phyloP scores from a whole-genome alignment of 805 yeast species.

The Candida incommunis region DNA sequence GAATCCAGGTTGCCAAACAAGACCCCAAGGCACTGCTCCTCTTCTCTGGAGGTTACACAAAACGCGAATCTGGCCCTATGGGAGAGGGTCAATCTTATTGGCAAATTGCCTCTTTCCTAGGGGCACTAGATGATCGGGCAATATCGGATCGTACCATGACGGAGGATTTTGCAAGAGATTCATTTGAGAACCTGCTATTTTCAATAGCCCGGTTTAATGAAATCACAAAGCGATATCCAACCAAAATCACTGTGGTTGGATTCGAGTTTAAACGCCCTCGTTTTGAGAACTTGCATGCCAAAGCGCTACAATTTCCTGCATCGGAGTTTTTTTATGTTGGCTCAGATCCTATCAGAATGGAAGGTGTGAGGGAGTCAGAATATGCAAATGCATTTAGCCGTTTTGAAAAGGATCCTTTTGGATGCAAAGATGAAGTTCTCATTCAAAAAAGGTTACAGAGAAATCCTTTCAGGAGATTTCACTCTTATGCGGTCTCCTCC shows the following conservation, averaged over 20 bases:
- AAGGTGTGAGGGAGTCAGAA: background rate
- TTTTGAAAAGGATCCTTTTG: conserved; percentile 1
- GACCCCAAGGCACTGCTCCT: conserved; percentile 26
- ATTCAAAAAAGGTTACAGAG: background rate
- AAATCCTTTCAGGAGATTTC: background rate
- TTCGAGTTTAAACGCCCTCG: conserved; percentile 58
- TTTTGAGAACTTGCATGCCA: conserved; percentile 23
- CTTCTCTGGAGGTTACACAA: conserved; percentile 61
- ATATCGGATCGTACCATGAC: conserved; percentile 22
- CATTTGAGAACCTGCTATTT: conserved; percentile 62
- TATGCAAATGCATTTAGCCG: background rate
- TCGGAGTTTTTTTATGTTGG: background rate
- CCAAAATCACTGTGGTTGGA: conserved; percentile 43
- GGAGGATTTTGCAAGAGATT: conserved; percentile 69
- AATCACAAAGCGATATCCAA: conserved; percentile 33
- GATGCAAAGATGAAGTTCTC: background rate
- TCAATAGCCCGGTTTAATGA: conserved; percentile 30
- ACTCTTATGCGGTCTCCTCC: background rate
- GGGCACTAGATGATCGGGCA: conserved; percentile 4
- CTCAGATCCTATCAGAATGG: background rate
- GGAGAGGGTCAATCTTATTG: conserved; percentile 53
- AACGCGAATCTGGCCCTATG: conserved; percentile 34
- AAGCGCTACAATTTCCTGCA: background rate
- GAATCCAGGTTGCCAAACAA: conserved; percentile 24
- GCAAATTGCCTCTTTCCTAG: conserved; percentile 18